Evolutionary conservation across 2,329 filamentous ascomycete species (phyloP).

Genomic region (Phialemoniopsis sp.): DNA sequence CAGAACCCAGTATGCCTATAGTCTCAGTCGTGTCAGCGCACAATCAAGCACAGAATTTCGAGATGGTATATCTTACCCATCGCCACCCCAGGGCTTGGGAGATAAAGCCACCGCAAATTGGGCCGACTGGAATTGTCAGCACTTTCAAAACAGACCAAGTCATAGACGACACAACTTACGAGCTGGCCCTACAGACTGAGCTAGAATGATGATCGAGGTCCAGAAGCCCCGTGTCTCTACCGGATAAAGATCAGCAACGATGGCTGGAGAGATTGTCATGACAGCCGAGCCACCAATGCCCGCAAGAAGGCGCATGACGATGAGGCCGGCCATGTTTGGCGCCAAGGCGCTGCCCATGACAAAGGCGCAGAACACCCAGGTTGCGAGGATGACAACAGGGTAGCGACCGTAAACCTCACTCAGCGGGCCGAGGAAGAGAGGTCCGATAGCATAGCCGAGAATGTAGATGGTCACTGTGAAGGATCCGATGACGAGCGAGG

Average conservation of each 20-base stretch:
- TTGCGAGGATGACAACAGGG: too few species aligned
- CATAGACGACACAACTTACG: not conserved
- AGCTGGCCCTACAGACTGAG: conserved; percentile 3
- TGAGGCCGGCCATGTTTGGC: too few species aligned
- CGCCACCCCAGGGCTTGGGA: conserved; percentile 4
- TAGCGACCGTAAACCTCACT: too few species aligned
- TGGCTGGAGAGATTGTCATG: too few species aligned
- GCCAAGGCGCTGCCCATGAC: conserved; percentile 62
- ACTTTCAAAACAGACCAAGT: not conserved
- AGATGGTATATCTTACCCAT: not conserved
- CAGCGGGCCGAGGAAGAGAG: too few species aligned
- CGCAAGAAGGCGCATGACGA: too few species aligned
- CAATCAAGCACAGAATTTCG: not conserved
- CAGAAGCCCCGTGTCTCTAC: conserved; percentile 2
- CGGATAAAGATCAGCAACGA: too few species aligned
- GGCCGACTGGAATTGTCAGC: conserved; percentile 3
- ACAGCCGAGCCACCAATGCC: too few species aligned
- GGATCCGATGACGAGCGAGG: too few species aligned
- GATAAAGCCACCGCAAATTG: conserved; percentile 6
- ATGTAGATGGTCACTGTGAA: too few species aligned
- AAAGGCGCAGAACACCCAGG: conserved; percentile 63
- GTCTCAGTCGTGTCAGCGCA: not conserved
- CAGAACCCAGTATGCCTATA: conserved; percentile 4
- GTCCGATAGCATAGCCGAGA: too few species aligned
- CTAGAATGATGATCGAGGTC: conserved; percentile 3